These are phyloP conservation scores for Cylindrotheca fusiformis DNA, from an alignment of 108 stramenopile genomes.

Conservation along the genomic window DNA sequence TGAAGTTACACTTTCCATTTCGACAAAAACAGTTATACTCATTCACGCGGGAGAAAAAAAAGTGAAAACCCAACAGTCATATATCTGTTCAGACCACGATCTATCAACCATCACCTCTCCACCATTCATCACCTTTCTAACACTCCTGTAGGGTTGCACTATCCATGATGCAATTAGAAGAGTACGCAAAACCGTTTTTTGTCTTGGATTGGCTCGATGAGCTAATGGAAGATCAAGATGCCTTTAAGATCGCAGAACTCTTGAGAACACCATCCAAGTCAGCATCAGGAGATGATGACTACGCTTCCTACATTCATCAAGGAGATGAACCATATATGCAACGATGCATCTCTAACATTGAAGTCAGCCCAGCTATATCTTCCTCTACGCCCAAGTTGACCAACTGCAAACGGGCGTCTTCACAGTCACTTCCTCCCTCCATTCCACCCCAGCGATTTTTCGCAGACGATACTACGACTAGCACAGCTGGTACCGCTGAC, in stretches of 20 bases:
- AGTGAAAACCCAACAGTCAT: too few species aligned
- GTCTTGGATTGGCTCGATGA: slow-evolving; percentile 25
- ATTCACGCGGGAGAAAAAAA: too few species aligned
- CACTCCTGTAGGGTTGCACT: too few species aligned
- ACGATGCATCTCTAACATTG: neutral
- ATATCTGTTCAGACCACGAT: too few species aligned
- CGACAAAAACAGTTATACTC: too few species aligned
- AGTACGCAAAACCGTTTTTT: slow-evolving; percentile 17
- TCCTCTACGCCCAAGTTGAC: neutral
- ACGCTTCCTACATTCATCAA: neutral
- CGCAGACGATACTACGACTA: neutral
- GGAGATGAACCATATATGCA: neutral
- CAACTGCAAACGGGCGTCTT: too few species aligned
- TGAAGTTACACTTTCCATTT: too few species aligned
- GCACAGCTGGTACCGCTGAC: neutral
- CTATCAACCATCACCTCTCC: too few species aligned
- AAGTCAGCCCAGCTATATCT: neutral
- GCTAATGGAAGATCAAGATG: slow-evolving; percentile 12
- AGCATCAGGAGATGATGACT: neutral
- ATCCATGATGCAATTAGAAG: too few species aligned
- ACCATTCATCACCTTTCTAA: too few species aligned
- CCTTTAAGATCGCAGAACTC: neutral
- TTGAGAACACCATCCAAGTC: slow-evolving; percentile 11
- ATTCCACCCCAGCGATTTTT: neutral
- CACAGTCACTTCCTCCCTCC: neutral